A percentile compares a stretch with the other conserved stretches of the same genome.
Evolutionary conservation across 768 basidiomycete species (phyloP).

Genomic region (Suillus luteus): DNA sequence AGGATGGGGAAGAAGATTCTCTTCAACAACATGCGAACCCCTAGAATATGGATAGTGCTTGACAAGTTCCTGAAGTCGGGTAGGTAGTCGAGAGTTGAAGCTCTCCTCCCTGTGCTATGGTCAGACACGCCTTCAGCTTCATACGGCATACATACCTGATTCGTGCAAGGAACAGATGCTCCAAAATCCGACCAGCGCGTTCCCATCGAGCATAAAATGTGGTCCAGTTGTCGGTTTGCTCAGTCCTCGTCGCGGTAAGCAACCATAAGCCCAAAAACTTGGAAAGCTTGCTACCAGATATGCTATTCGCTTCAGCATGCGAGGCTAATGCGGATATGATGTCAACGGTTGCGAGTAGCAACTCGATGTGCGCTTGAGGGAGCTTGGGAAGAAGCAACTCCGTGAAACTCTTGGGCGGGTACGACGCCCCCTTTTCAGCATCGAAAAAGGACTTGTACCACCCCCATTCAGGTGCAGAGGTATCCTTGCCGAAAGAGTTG

Average conservation of each 20-base stretch:
- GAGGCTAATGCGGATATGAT: conserved; percentile 71
- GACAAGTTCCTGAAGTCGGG: conserved; percentile 70
- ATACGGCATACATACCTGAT: conserved; percentile 53
- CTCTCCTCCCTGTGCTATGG: conserved; percentile 55
- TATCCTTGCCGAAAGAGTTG: conserved; percentile 56
- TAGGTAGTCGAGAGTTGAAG: conserved; percentile 56
- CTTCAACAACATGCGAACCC: conserved; percentile 31
- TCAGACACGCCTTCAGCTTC: neutral
- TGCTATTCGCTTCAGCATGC: conserved; percentile 70
- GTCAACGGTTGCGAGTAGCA: conserved; percentile 59
- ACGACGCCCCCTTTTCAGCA: conserved; percentile 59
- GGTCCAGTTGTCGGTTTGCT: conserved; percentile 58
- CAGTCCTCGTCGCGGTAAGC: conserved; percentile 48
- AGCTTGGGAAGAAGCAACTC: conserved; percentile 60
- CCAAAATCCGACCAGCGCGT: conserved; percentile 65
- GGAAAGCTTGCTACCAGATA: conserved; percentile 76
- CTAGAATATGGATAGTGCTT: conserved; percentile 64
- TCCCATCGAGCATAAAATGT: conserved; percentile 79
- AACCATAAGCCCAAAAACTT: conserved; percentile 78
- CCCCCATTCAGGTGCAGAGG: conserved; percentile 46
- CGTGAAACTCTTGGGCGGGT: conserved; percentile 65
- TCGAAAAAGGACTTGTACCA: conserved; percentile 73
- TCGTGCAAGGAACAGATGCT: conserved; percentile 73
- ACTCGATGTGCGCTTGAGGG: conserved; percentile 56
- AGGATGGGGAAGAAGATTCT: conserved; percentile 58